Conservation (phyloP, 2,329 filamentous ascomycete genomes). For the Penicillium palitans region DNA sequence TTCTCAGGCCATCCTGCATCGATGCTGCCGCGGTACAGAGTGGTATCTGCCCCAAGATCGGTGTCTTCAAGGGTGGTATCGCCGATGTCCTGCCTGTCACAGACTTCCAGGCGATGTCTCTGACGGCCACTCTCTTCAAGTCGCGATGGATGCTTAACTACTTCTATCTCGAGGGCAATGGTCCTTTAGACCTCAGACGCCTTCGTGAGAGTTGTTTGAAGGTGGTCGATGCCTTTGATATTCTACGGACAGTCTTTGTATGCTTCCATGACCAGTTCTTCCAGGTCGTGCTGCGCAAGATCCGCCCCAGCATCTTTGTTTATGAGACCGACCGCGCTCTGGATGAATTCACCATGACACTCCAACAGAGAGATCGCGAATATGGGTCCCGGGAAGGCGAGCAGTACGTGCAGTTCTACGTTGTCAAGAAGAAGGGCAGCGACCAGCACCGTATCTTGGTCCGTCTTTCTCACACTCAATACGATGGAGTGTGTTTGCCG, state of each 20-base stretch:
- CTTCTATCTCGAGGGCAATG: conserved; percentile 58
- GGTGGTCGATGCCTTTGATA: conserved; percentile 62
- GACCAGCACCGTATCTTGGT: conserved; percentile 54
- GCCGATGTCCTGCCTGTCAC: conserved; percentile 59
- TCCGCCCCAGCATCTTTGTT: conserved; percentile 54
- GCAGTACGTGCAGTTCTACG: conserved; percentile 61
- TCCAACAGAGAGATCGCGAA: conserved; percentile 58
- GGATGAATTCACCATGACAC: conserved; percentile 53
- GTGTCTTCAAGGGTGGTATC: conserved; percentile 54
- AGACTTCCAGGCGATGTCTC: conserved; percentile 46
- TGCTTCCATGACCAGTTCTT: conserved; percentile 53
- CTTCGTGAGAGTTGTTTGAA: conserved; percentile 45
- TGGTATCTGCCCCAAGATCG: conserved; percentile 54
- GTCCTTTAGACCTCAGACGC: conserved; percentile 51
- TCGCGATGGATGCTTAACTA: conserved; percentile 49
- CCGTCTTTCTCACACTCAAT: conserved; percentile 68
- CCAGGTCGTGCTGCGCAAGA: conserved; percentile 59
- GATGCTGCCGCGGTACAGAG: conserved; percentile 47
- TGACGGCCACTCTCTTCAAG: conserved; percentile 39
- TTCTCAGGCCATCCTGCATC: conserved; percentile 27
- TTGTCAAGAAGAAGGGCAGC: conserved; percentile 47
- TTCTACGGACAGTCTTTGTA: conserved; percentile 66
- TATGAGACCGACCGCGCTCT: conserved; percentile 55
- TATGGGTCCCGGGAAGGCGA: conserved; percentile 59
- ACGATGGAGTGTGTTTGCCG: conserved; percentile 67